Conservation (phyloP, 441 rosid species). For the Euphorbia celastroides region DNA sequence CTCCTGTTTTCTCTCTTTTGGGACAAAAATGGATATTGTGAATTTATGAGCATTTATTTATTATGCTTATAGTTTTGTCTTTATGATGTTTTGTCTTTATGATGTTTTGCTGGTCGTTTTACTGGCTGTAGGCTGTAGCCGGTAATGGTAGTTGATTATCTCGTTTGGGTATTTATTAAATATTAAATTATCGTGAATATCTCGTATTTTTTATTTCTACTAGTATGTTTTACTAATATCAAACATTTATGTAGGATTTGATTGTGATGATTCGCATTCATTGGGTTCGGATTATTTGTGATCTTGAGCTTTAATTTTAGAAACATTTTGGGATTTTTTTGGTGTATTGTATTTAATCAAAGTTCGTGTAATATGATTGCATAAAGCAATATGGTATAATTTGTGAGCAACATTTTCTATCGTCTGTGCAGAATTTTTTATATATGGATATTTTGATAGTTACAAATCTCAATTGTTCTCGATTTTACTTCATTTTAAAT, state of each 20-base stretch:
- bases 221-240: too few species aligned
- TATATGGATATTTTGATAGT: too few species aligned
- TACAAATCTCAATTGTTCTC: too few species aligned
- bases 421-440: too few species aligned
- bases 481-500: too few species aligned
- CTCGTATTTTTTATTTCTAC: too few species aligned
- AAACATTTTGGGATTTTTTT: background rate
- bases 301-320: background rate
- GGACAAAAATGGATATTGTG: constrained; percentile 26
- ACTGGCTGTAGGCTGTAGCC: constrained; percentile 37
- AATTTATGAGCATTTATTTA: constrained; percentile 28
- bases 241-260: constrained; percentile 4
- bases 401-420: too few species aligned
- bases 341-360: too few species aligned
- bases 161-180: constrained; percentile 15
- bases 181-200: background rate
- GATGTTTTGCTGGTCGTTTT: background rate
- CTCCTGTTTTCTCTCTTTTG: constrained; percentile 2
- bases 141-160: constrained; percentile 29
- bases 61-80: constrained; percentile 24
- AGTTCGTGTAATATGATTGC: too few species aligned
- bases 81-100: constrained; percentile 22
- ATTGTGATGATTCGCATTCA: constrained; percentile 14
- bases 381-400: too few species aligned
- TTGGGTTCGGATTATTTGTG: background rate